Percentiles rank a stretch among this genome's conserved stretches.
Conservation (phyloP, 2,329 filamentous ascomycete species). For the Pseudogymnoascus destructans region DNA sequence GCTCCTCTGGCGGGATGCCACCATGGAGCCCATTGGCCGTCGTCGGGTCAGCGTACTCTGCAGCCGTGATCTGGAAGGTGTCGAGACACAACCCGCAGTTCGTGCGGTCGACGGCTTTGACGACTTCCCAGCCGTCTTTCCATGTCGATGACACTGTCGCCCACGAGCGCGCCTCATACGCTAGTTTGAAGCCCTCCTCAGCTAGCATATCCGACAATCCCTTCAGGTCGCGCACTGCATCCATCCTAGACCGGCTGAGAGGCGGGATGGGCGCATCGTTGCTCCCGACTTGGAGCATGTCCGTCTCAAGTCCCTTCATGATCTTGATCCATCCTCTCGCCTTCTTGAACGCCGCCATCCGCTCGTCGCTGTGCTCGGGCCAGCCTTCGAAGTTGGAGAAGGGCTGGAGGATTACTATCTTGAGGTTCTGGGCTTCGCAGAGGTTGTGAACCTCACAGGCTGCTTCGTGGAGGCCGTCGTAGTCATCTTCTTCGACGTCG, state of each 20-base stretch:
- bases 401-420: conserved; percentile 60
- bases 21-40: conserved; percentile 43
- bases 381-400: conserved; percentile 71
- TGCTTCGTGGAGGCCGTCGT: conserved; percentile 40
- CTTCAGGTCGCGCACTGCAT: conserved; percentile 30
- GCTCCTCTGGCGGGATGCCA: conserved; percentile 27
- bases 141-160: conserved; percentile 55
- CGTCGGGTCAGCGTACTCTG: conserved; percentile 61
- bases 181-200: conserved; percentile 43
- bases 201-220: conserved; percentile 51
- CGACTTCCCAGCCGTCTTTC: conserved; percentile 58
- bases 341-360: conserved; percentile 48
- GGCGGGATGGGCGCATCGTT: neutral
- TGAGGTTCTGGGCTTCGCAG: conserved; percentile 40
- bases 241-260: neutral
- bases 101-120: conserved; percentile 43
- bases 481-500: conserved; percentile 44
- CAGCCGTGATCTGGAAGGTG: conserved; percentile 62
- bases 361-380: conserved; percentile 42
- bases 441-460: conserved; percentile 41
- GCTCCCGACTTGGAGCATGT: conserved; percentile 51
- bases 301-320: conserved; percentile 56
- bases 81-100: conserved; percentile 67
- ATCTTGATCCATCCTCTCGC: conserved; percentile 56
- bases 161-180: conserved; percentile 80